Percentiles rank a stretch among this genome's conserved stretches.
phyloP scores from a whole-genome alignment of 352 stramenopile genomes.

The Phytophthora chlamydospora region DNA sequence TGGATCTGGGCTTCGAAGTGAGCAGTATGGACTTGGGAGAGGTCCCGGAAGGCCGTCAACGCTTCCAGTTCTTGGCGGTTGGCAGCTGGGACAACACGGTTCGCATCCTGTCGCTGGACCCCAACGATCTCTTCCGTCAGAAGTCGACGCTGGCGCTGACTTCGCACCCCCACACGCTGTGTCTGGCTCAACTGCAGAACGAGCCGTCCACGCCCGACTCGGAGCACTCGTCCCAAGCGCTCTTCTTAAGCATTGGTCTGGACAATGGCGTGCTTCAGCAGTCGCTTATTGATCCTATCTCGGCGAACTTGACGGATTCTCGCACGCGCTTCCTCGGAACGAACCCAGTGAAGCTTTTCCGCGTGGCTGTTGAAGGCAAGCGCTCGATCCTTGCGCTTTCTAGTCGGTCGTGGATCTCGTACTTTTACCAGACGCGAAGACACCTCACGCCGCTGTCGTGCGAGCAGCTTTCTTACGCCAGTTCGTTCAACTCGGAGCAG shows the following conservation, averaged over 20 bases:
- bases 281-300: conserved; percentile 89
- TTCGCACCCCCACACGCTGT: conserved; percentile 85
- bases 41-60: conserved; percentile 93
- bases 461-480: conserved; percentile 94
- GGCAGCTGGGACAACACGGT: conserved; percentile 93
- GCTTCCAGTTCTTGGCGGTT: conserved; percentile 96
- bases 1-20: conserved; percentile 96
- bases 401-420: conserved; percentile 96
- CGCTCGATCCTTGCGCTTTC: conserved; percentile 95
- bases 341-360: conserved; percentile 96
- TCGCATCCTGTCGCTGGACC: conserved; percentile 95
- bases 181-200: conserved; percentile 79
- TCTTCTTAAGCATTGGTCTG: conserved; percentile 90
- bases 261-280: conserved; percentile 97
- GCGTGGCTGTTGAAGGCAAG: conserved; percentile 89
- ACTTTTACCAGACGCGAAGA: conserved; percentile 90
- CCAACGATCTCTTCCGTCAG: conserved; percentile 89
- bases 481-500: conserved; percentile 96
- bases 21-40: conserved; percentile 97
- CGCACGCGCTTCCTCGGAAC: conserved; percentile 95
- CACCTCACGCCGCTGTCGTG: conserved; percentile 96
- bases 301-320: conserved; percentile 83
- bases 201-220: conserved; percentile 66
- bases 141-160: conserved; percentile 85
- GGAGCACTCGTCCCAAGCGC: conserved; percentile 55